Evolutionary conservation across 1,284 basidiomycete species (phyloP), one percentile per base, ranked within the genome.

Genomic region (Agroathelia rolfsii): DNA sequence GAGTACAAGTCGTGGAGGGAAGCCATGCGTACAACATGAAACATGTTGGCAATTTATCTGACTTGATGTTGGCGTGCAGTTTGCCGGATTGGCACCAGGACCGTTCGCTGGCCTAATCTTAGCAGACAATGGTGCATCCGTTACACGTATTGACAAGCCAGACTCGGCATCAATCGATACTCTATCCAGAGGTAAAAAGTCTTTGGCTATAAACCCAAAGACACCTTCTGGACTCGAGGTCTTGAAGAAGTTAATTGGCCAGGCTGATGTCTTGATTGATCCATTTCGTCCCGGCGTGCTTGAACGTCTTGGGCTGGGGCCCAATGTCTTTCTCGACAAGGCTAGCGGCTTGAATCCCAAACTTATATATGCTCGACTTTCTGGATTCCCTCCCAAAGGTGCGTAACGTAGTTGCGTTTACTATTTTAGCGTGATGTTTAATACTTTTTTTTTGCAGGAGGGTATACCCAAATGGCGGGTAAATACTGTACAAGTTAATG

Each of bases 231-330:
- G 86, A n/a, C 55, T 67, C 28, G 63, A 64, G 9, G 49, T 74
- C n/a, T 49, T 82, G 37, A 63, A 61, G 44, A 66, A 61, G 34
- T 61, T 90, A 38, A 66, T 89, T 16, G 51, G 59, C n/a, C 48
- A 61, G 24, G 77, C 82, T 3, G 85, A 90, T 50, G 69, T 89
- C 10, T 57, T 89, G 28, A 84, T 90, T 44, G 86, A 90, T 48
- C 76, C 86, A 1, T 90, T 83, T 51, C 62, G 86, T 32, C 84
- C 86, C 27, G 85, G 85, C 0, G 83, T 89, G 2, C 64, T 89
- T 54, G 86, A 90, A 48, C 66, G 72, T 37, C 58, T 88, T 13
- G 81, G 80, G 3, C 59, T 89, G 8, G 85, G 83, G 5, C 86
- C 86, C 2, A 72, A 81, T 11, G 65, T 80, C 4, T 82, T 86